These are phyloP conservation scores for Calamus simplicifolius DNA, from an alignment of 176 grass and related monocot genomes.

Conservation along the genomic window DNA sequence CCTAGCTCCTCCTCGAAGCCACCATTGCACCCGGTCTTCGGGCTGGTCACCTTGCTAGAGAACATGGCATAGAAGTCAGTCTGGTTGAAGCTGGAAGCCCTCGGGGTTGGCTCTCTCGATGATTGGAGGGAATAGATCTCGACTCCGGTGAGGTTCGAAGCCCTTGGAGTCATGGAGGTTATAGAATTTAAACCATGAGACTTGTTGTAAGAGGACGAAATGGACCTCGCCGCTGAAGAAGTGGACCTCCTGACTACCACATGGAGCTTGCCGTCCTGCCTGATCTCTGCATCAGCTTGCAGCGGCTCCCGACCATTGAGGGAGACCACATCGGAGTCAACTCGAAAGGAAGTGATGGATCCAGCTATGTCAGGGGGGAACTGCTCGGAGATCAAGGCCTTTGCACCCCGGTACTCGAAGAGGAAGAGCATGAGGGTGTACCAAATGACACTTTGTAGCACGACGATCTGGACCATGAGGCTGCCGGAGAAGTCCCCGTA, in stretches of 20 bases:
- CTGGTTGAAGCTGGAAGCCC: conserved; percentile 98
- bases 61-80: conserved; percentile 99
- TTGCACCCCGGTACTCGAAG: conserved; percentile 98
- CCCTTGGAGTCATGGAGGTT: conserved; percentile 69
- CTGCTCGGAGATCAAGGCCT: conserved; percentile 93
- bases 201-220: conserved; percentile 42
- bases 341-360: conserved; percentile 83
- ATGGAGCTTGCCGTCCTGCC: conserved; percentile 56
- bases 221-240: conserved; percentile 34
- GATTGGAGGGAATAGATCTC: conserved; percentile 99
- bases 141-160: conserved; percentile 88
- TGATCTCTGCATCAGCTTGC: conserved; percentile 91
- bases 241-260: conserved; percentile 29
- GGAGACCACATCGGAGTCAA: conserved; percentile 89
- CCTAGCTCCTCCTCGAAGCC: conserved; percentile 36
- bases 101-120: conserved; percentile 79
- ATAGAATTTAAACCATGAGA: conserved; percentile 28
- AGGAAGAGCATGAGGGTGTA: conserved; percentile 99
- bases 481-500: conserved; percentile 85
- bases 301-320: conserved; percentile 79
- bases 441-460: conserved; percentile 96
- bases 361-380: conserved; percentile 81
- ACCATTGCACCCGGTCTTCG: conserved; percentile 10
- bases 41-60: conserved; percentile 57
- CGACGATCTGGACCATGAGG: conserved; percentile 97